Base-by-base conservation (phyloP, 2,329 filamentous ascomycete genomes). In the Sporothrix schenckii region DNA sequence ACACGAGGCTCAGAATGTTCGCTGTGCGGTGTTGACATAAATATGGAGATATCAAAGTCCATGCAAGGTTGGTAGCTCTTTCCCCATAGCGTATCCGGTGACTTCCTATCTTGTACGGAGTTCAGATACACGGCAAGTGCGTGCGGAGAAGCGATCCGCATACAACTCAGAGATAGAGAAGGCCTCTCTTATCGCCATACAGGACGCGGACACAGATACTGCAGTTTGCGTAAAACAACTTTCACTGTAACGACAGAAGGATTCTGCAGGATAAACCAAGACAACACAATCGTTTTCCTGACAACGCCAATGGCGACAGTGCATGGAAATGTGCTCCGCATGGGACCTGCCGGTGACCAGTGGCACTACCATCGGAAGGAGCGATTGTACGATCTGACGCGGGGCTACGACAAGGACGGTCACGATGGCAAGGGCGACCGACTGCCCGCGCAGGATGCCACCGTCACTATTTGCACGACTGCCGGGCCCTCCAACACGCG, bases 401-500 rank as follows among this genome's bases (percentile, higher is more conserved):
- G 70, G 21, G 39, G 74, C 6, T 47, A 27, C 39, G 58, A 47
- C 27, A 24, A 63, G 58, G 30, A 63, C 39, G 58, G n/a, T 39
- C 21, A 61, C 10, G 39, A 14, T 39, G 56, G 44, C 34, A 27
- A 27, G 39, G 69, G 70, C 21, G 67, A 52, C 27, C 19, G 50
- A 54, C 21, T 53, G 39, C 30, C 52, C 78, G 16, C 76, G 71
- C 7, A 79, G 9, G 60, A 70, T 16, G 76, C 79, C 10, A 77
- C 77, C 39, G 74, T 78, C 13, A 76, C 75, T 13, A 74, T 84
- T 65, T 78, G 77, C 11, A 77, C 86, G 52, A 78, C 78, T 21
- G 80, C 83, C 6, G 71, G 75, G 9, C 78, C 78, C 24, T 80
- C 81, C n/a, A 84, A 61, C 84, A 86, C 77, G 83, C 85, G 81